These are phyloP conservation scores for Neurospora discreta DNA, from an alignment of 495 filamentous ascomycete genomes.

Conservation along the genomic window DNA sequence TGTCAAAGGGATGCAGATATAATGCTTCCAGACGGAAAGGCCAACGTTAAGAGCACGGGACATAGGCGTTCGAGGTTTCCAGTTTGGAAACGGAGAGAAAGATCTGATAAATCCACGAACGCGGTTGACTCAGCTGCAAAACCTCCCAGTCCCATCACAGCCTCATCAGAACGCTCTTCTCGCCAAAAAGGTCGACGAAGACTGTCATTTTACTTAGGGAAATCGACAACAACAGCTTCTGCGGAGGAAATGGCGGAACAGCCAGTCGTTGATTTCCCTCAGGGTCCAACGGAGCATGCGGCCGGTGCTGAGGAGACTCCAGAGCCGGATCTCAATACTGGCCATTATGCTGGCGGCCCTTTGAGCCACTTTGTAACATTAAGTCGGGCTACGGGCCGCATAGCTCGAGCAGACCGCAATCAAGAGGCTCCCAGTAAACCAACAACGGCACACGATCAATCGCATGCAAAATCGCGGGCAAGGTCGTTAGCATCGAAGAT, in stretches of 20 bases:
- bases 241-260: background rate
- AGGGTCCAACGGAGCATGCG: background rate
- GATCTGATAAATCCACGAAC: background rate
- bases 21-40: background rate
- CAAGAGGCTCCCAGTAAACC: background rate
- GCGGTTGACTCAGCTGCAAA: background rate
- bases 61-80: constrained; percentile 6
- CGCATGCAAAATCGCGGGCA: background rate
- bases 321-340: background rate
- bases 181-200: background rate
- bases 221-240: background rate
- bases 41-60: constrained; percentile 1
- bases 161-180: background rate
- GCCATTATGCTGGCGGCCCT: background rate
- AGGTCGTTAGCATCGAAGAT: background rate
- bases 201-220: background rate
- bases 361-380: background rate
- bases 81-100: constrained; percentile 9
- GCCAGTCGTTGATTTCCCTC: background rate
- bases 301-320: background rate
- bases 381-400: background rate
- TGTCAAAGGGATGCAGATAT: background rate
- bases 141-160: background rate
- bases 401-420: background rate
- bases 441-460: background rate